These are phyloP conservation scores for Sicyos baderoa DNA, from an alignment of 306 rosid genomes.

Conservation along the genomic window DNA sequence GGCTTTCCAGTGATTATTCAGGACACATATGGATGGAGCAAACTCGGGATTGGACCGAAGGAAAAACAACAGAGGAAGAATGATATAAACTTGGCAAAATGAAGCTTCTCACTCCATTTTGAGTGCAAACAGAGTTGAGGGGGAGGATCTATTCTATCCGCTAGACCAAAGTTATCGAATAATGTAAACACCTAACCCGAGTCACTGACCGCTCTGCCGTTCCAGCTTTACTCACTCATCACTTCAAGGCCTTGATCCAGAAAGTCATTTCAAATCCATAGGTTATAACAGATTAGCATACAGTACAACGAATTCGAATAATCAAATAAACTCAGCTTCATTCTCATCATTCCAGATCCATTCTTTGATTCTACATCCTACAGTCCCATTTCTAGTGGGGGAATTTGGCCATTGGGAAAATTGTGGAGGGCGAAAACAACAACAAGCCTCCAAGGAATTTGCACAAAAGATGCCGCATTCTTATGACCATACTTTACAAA, in stretches of 20 bases:
- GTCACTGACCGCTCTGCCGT: background rate
- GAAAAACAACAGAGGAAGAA: background rate
- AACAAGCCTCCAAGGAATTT: slow-evolving; percentile 5
- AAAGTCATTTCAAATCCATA: background rate
- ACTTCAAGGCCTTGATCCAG: background rate
- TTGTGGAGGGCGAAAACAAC: background rate
- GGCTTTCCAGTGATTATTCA: background rate
- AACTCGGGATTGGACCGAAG: background rate
- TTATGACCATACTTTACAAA: slow-evolving; percentile 6
- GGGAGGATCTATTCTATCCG: background rate
- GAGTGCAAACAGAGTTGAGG: background rate
- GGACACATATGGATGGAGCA: background rate
- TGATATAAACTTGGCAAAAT: background rate
- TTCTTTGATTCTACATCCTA: background rate
- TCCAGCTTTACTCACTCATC: background rate
- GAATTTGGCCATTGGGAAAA: slow-evolving; percentile 4
- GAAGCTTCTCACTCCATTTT: slow-evolving; percentile 1
- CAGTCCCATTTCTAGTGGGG: slow-evolving; percentile 1
- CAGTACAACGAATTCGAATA: background rate
- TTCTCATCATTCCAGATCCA: slow-evolving; percentile 10
- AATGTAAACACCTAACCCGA: background rate
- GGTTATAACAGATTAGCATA: background rate
- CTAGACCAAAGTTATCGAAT: background rate
- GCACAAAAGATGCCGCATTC: slow-evolving; percentile 15
- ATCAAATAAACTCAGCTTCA: slow-evolving; percentile 12